Evolutionary conservation across 2,329 filamentous ascomycete genomes (phyloP).

Genomic region (Fusarium sp.): DNA sequence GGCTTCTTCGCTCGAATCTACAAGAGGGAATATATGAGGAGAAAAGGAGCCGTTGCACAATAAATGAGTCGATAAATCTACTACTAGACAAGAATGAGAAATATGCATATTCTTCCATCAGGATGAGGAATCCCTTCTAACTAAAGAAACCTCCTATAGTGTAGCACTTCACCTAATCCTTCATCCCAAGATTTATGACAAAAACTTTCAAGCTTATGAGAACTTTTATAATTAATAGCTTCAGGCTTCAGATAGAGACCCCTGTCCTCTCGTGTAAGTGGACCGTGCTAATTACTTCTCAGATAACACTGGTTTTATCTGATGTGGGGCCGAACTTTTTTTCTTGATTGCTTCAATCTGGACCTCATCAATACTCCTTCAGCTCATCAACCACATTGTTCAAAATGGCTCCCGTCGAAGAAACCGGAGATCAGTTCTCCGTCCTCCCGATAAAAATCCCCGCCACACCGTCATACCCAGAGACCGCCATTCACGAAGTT

Average conservation of each 20-base stretch:
- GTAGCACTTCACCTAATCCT: no score
- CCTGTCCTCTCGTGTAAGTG: conserved; percentile 12
- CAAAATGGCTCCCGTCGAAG: conserved; percentile 48
- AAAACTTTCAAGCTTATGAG: background rate
- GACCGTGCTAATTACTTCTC: background rate
- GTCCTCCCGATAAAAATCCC: conserved; percentile 77
- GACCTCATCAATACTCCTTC: background rate
- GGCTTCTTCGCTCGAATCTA: no score
- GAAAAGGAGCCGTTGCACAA: no score
- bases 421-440: conserved; percentile 67
- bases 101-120: no score
- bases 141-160: no score
- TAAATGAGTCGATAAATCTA: no score
- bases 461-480: conserved; percentile 69
- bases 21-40: no score
- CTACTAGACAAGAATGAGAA: no score
- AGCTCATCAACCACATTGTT: background rate
- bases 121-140: no score
- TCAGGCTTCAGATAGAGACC: background rate
- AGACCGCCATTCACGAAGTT: conserved; percentile 79
- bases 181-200: background rate
- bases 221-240: background rate
- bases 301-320: conserved; percentile 30
- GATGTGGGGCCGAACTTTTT: conserved; percentile 39
- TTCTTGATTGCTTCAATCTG: conserved; percentile 22